These are phyloP conservation scores for Monilinia laxa DNA, from an alignment of 2,329 filamentous ascomycete species.

Conservation along the genomic window DNA sequence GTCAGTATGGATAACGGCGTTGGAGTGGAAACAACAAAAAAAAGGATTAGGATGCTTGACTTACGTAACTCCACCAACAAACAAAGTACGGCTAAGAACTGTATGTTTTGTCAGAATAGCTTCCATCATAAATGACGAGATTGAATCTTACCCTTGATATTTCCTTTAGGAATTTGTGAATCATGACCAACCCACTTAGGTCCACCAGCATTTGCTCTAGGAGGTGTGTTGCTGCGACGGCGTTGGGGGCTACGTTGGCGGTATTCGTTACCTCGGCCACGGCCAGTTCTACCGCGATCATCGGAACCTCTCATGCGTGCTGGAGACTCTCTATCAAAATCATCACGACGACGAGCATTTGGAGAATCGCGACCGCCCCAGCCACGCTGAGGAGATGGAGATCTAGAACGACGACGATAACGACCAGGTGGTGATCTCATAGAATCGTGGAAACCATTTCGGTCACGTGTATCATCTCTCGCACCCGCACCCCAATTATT, in stretches of 20 bases:
- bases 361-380: constrained; percentile 64
- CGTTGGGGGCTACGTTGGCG: constrained; percentile 84
- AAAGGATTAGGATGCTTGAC: constrained; percentile 42
- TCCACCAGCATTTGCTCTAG: constrained; percentile 46
- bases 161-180: constrained; percentile 66
- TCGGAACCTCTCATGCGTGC: constrained; percentile 57
- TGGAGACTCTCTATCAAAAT: constrained; percentile 70
- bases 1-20: constrained; percentile 33
- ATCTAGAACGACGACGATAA: constrained; percentile 66
- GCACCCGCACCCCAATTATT: constrained; percentile 45
- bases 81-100: constrained; percentile 91
- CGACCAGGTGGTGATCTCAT: constrained; percentile 60
- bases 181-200: constrained; percentile 83
- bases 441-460: constrained; percentile 49
- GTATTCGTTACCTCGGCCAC: constrained; percentile 65
- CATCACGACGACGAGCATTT: constrained; percentile 45
- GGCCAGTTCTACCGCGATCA: constrained; percentile 51
- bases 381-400: constrained; percentile 74
- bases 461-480: constrained; percentile 53
- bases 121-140: constrained; percentile 13
- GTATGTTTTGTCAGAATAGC: constrained; percentile 32
- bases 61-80: constrained; percentile 92
- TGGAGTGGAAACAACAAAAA: constrained; percentile 17
- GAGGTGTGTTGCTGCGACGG: constrained; percentile 61
- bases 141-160: constrained; percentile 65